Conservation (phyloP, 106 monocot genomes). For the Iris macrosiphon region DNA sequence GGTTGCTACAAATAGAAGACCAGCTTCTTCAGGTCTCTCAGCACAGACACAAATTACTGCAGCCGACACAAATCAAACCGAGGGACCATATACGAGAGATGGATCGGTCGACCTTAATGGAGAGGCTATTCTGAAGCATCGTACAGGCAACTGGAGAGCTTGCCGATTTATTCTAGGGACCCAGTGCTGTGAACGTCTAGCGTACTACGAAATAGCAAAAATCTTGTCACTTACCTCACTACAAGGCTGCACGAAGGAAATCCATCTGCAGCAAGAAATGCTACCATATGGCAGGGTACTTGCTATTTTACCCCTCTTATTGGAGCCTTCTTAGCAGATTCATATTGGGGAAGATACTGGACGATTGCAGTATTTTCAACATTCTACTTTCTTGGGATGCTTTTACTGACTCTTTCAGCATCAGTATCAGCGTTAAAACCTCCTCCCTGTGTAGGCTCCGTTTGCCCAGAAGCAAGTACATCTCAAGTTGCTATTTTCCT, state of each 20-base stretch:
- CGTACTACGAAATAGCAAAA: conserved; percentile 79
- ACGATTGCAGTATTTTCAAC: conserved; percentile 80
- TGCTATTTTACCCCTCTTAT: conserved; percentile 73
- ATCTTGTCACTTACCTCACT: conserved; percentile 78
- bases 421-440: neutral
- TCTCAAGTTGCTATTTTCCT: neutral
- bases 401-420: conserved; percentile 3
- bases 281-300: conserved; percentile 82
- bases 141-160: conserved; percentile 13
- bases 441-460: neutral
- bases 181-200: conserved; percentile 85
- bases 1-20: too few relatives aligned
- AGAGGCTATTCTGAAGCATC: conserved; percentile 10
- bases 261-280: conserved; percentile 70
- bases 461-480: neutral
- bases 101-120: conserved; percentile 19
- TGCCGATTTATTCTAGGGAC: conserved; percentile 31
- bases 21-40: too few relatives aligned
- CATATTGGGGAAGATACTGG: conserved; percentile 85
- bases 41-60: too few relatives aligned
- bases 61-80: conserved; percentile 6
- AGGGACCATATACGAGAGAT: conserved; percentile 9
- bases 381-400: conserved; percentile 49
- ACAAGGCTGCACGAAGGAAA: conserved; percentile 66
- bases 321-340: conserved; percentile 82